Conservation (phyloP, 116 monocot species). For the Posidonia oceanica region DNA sequence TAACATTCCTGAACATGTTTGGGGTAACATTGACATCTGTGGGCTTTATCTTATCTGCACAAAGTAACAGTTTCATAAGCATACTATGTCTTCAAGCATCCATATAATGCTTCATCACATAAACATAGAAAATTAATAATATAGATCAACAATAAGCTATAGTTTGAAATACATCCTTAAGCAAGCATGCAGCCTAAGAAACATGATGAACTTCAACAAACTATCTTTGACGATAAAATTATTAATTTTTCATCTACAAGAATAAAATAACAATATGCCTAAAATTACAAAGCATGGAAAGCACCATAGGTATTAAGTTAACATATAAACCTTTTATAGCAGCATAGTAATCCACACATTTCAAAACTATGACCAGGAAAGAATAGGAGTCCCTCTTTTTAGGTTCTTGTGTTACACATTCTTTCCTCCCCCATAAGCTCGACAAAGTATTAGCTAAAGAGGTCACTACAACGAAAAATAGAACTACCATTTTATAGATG, state of each 20-base stretch:
- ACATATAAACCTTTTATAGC: too few relatives aligned
- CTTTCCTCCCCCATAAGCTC: too few relatives aligned
- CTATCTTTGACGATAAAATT: background rate
- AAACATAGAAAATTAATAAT: background rate
- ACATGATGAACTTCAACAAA: background rate
- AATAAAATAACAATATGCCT: too few relatives aligned
- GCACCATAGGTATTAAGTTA: too few relatives aligned
- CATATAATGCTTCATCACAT: background rate
- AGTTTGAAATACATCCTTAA: background rate
- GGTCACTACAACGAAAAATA: too few relatives aligned
- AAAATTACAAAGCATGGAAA: too few relatives aligned
- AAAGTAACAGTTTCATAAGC: background rate
- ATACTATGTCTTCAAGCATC: background rate
- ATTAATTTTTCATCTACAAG: too few relatives aligned
- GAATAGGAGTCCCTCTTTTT: too few relatives aligned
- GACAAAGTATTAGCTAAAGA: too few relatives aligned
- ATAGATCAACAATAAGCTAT: background rate
- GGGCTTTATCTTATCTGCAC: slow-evolving; percentile 59
- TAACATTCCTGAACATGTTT: slow-evolving; percentile 31
- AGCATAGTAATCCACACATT: background rate
- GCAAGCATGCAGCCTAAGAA: background rate
- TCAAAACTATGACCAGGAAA: background rate
- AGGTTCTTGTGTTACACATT: too few relatives aligned
- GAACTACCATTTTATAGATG: too few relatives aligned
- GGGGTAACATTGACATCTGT: slow-evolving; percentile 50